These are phyloP conservation scores for Diaporthe caulivora DNA, from an alignment of 2,329 filamentous ascomycete genomes.

Conservation along the genomic window DNA sequence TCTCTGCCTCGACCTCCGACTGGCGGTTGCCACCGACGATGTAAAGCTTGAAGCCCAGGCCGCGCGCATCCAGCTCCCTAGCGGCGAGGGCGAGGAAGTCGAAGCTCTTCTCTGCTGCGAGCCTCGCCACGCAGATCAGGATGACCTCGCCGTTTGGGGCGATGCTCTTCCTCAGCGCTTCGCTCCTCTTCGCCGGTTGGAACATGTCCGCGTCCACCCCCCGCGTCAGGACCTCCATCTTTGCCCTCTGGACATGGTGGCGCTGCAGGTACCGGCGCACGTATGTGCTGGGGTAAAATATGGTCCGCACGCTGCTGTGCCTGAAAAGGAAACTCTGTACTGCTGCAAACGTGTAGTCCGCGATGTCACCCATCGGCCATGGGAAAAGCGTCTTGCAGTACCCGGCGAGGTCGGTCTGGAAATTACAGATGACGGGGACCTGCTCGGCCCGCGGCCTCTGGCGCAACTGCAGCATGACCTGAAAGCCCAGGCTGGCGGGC, in stretches of 20 bases:
- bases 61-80: slow-evolving; percentile 64
- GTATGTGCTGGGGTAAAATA: slow-evolving; percentile 77
- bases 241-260: slow-evolving; percentile 66
- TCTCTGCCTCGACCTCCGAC: slow-evolving; percentile 69
- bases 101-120: slow-evolving; percentile 79
- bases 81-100: slow-evolving; percentile 72
- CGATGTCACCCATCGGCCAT: slow-evolving; percentile 69
- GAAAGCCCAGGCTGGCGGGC: slow-evolving; percentile 77
- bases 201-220: slow-evolving; percentile 76
- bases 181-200: slow-evolving; percentile 64
- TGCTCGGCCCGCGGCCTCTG: slow-evolving; percentile 67
- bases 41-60: slow-evolving; percentile 72
- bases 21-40: slow-evolving; percentile 78
- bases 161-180: slow-evolving; percentile 64
- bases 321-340: slow-evolving; percentile 77
- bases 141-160: slow-evolving; percentile 74
- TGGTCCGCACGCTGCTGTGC: slow-evolving; percentile 70
- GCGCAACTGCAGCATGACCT: slow-evolving; percentile 76
- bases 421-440: slow-evolving; percentile 75
- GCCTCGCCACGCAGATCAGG: slow-evolving; percentile 74
- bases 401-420: slow-evolving; percentile 78
- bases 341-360: slow-evolving; percentile 70
- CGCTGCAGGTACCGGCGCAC: slow-evolving; percentile 71
- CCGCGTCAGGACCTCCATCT: slow-evolving; percentile 71
- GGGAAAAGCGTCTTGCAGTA: slow-evolving; percentile 80